Evolutionary conservation across 2,329 filamentous ascomycete species (phyloP).

Genomic region (Diaporthe destruens): DNA sequence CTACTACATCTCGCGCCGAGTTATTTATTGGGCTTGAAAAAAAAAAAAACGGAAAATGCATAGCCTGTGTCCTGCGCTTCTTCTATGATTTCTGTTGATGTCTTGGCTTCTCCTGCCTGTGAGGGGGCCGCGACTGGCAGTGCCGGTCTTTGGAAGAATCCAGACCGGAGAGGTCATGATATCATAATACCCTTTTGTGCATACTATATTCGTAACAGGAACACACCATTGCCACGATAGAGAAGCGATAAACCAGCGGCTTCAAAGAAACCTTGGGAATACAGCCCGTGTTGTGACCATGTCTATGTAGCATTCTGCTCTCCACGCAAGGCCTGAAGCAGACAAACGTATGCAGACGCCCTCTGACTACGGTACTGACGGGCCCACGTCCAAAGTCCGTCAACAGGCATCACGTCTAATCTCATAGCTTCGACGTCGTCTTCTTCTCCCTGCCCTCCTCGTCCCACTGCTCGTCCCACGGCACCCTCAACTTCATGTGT

Average conservation of each 20-base stretch:
- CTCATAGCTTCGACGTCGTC: constrained; percentile 40
- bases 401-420: neutral
- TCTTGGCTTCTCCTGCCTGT: neutral
- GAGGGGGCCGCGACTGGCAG: too few species aligned
- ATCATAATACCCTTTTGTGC: constrained; percentile 31
- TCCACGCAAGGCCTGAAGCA: neutral
- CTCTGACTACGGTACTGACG: neutral
- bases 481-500: constrained; percentile 53
- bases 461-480: constrained; percentile 60
- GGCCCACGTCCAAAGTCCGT: too few species aligned
- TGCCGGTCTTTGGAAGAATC: neutral
- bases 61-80: constrained; percentile 21
- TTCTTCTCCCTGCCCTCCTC: constrained; percentile 34
- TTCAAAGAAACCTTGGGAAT: too few species aligned
- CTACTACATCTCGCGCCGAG: neutral
- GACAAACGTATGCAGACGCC: neutral
- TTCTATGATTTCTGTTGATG: neutral
- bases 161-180: neutral
- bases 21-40: constrained; percentile 4
- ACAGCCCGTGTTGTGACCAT: neutral
- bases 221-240: neutral
- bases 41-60: constrained; percentile 30
- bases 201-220: neutral
- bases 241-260: neutral
- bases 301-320: neutral